Conservation (phyloP, 805 yeast species). For the Barnettozyma botsteinii region DNA sequence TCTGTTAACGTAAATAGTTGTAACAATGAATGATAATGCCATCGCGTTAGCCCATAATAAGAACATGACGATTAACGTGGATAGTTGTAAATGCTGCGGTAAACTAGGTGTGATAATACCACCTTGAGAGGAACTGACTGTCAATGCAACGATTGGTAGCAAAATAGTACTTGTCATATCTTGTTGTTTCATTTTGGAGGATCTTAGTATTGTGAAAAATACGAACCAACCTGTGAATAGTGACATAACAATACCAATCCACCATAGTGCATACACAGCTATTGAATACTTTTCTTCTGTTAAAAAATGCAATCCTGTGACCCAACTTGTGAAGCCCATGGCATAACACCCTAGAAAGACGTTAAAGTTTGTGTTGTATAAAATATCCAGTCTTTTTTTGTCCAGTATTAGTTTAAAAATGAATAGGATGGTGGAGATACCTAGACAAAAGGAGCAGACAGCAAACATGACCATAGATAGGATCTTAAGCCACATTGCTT, state of each 20-base stretch:
- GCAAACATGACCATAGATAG: slow-evolving; percentile 62
- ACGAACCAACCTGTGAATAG: slow-evolving; percentile 57
- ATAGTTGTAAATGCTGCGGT: slow-evolving; percentile 40
- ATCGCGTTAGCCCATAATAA: slow-evolving; percentile 70
- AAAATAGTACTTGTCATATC: slow-evolving; percentile 53
- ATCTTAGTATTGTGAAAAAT: slow-evolving; percentile 37
- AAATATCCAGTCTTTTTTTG: slow-evolving; percentile 22
- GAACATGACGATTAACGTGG: slow-evolving; percentile 48
- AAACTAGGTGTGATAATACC: slow-evolving; percentile 42
- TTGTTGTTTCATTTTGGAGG: slow-evolving; percentile 28
- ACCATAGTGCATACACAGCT: slow-evolving; percentile 62
- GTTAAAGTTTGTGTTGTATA: slow-evolving; percentile 40
- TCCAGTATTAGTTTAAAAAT: slow-evolving; percentile 35
- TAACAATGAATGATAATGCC: slow-evolving; percentile 48
- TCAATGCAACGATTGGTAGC: slow-evolving; percentile 73
- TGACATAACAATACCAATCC: slow-evolving; percentile 55
- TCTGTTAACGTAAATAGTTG: slow-evolving; percentile 55
- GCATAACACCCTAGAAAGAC: slow-evolving; percentile 73
- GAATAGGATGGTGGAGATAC: slow-evolving; percentile 38
- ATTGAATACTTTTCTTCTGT: slow-evolving; percentile 33
- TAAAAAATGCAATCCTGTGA: slow-evolving; percentile 47
- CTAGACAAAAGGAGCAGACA: slow-evolving; percentile 43
- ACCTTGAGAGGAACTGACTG: slow-evolving; percentile 73
- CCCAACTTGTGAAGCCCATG: slow-evolving; percentile 71
- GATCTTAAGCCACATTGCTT: slow-evolving; percentile 49